phyloP scores from a whole-genome alignment of 139 green algal genomes.

The Axilococcus clingmanii region DNA sequence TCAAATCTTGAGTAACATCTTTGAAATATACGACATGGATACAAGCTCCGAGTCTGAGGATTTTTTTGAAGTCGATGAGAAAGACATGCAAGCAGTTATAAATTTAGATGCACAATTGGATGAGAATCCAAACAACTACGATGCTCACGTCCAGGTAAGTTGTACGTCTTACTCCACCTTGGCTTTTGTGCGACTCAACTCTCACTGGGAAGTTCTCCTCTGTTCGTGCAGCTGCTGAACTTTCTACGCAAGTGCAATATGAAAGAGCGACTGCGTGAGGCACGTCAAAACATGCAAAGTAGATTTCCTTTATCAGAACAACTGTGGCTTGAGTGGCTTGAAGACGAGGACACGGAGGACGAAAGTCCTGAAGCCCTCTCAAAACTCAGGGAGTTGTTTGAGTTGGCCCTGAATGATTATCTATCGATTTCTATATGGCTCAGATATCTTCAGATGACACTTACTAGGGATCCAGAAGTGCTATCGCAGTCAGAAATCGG shows the following conservation, averaged over 20 bases:
- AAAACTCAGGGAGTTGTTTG: slow-evolving; percentile 36
- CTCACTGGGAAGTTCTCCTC: no score
- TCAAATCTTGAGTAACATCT: no score
- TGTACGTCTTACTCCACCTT: slow-evolving; percentile 21
- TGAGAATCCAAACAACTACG: slow-evolving; percentile 49
- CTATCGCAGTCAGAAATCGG: not conserved
- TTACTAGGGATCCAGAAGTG: not conserved
- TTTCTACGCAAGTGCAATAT: slow-evolving; percentile 55
- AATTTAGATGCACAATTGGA: slow-evolving; percentile 47
- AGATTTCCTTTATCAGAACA: slow-evolving; percentile 62
- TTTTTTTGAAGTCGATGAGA: slow-evolving; percentile 28
- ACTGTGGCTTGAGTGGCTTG: slow-evolving; percentile 75
- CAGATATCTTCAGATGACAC: slow-evolving; percentile 41
- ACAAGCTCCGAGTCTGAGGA: slow-evolving; percentile 33
- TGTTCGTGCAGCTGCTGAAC: no score
- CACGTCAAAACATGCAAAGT: slow-evolving; percentile 47
- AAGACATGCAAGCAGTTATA: slow-evolving; percentile 44
- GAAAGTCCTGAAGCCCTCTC: slow-evolving; percentile 21
- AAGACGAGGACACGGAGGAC: slow-evolving; percentile 48
- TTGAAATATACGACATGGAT: no score
- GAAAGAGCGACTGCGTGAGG: slow-evolving; percentile 32
- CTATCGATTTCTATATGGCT: slow-evolving; percentile 61
- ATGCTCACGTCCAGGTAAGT: slow-evolving; percentile 54
- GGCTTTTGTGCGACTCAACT: not conserved
- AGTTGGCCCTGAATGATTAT: slow-evolving; percentile 56